These are phyloP conservation scores for Polyplosphaeria fusca DNA, from an alignment of 495 filamentous ascomycete genomes.

Conservation along the genomic window DNA sequence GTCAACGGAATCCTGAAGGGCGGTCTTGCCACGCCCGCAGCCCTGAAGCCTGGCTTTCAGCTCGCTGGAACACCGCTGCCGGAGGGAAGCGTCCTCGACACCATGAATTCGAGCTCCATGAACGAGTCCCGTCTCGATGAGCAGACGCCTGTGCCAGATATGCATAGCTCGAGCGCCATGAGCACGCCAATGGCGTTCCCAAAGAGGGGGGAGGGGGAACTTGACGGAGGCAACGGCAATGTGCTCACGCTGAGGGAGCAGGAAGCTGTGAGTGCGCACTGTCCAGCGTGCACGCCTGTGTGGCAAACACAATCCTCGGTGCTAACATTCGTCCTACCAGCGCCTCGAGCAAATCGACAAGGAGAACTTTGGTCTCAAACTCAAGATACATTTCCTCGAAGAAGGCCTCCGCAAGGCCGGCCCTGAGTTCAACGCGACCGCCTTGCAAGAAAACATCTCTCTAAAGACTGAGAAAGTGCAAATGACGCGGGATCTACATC, in stretches of 20 bases:
- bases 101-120: conserved; percentile 38
- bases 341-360: conserved; percentile 93
- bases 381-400: conserved; percentile 78
- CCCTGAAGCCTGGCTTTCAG: conserved; percentile 56
- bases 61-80: conserved; percentile 46
- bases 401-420: conserved; percentile 78
- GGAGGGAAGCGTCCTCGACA: conserved; percentile 60
- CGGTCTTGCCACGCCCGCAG: conserved; percentile 67
- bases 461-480: conserved; percentile 87
- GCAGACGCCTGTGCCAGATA: conserved; percentile 64
- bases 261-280: conserved; percentile 62
- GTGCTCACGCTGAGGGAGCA: conserved; percentile 87
- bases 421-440: conserved; percentile 78
- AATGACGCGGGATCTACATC: conserved; percentile 78
- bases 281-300: background rate
- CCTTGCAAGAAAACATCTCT: conserved; percentile 90
- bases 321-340: too few relatives aligned
- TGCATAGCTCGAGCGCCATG: conserved; percentile 70
- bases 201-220: conserved; percentile 63
- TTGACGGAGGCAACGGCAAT: conserved; percentile 83
- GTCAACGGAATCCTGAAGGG: conserved; percentile 44
- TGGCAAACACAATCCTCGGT: conserved; percentile 16
- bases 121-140: conserved; percentile 34
- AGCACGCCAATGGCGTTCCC: conserved; percentile 74
- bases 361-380: conserved; percentile 75